phyloP scores from a whole-genome alignment of 768 basidiomycete genomes.

The Tylopilus sp. region DNA sequence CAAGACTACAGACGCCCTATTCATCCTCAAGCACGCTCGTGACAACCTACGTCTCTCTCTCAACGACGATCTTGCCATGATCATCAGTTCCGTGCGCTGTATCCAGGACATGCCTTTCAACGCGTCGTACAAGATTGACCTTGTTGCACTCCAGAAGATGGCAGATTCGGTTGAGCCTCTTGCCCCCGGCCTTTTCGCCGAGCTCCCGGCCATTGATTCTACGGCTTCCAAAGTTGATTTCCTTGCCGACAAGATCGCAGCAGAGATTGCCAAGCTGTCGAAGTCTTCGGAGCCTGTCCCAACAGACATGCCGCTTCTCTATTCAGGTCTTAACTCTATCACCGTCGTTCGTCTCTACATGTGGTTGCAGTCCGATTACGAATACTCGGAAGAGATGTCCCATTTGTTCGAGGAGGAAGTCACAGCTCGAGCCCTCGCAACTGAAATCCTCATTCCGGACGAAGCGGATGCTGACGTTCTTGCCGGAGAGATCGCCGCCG shows the following conservation, averaged over 20 bases:
- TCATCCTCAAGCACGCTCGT: constrained; percentile 24
- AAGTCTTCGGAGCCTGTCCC: constrained; percentile 26
- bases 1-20: constrained; percentile 12
- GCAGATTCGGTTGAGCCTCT: constrained; percentile 15
- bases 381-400: constrained; percentile 29
- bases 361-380: constrained; percentile 34
- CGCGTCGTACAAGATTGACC: constrained; percentile 30
- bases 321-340: constrained; percentile 32
- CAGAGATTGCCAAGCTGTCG: constrained; percentile 31
- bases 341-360: constrained; percentile 29
- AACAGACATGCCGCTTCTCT: constrained; percentile 31
- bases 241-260: constrained; percentile 33
- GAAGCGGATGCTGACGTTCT: constrained; percentile 1
- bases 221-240: constrained; percentile 13
- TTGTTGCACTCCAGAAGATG: constrained; percentile 26
- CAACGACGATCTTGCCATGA: constrained; percentile 21
- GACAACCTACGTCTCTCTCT: constrained; percentile 16
- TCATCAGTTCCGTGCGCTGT: constrained; percentile 23
- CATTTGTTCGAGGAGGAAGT: constrained; percentile 32
- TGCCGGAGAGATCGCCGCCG: constrained; percentile 32
- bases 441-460: constrained; percentile 21
- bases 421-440: constrained; percentile 28
- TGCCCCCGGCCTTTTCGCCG: constrained; percentile 17
- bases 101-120: constrained; percentile 30
- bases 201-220: neutral